phyloP scores from a whole-genome alignment of 768 basidiomycete species.

The Rhodotorula sphaerocarpa region DNA sequence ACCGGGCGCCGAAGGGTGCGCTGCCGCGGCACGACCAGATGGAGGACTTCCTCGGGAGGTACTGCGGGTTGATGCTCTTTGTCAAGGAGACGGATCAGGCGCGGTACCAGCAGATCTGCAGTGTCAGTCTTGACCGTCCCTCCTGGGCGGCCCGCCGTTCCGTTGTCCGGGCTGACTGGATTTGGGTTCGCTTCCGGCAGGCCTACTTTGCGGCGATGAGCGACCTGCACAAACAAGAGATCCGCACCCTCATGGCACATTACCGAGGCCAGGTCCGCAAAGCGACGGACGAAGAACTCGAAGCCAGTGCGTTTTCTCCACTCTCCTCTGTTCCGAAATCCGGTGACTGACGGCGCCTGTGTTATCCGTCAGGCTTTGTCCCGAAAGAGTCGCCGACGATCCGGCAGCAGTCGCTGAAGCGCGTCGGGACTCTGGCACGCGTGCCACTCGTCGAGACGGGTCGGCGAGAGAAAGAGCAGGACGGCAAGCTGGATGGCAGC shows the following conservation, averaged over 20 bases:
- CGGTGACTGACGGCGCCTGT: too few species aligned
- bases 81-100: constrained; percentile 92
- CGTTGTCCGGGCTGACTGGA: background rate
- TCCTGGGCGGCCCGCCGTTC: too few species aligned
- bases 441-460: constrained; percentile 51
- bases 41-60: constrained; percentile 75
- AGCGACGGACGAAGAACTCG: constrained; percentile 61
- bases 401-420: constrained; percentile 51
- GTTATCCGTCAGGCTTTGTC: constrained; percentile 15
- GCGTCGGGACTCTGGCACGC: constrained; percentile 77
- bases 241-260: constrained; percentile 60
- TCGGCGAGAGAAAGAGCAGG: constrained; percentile 48
- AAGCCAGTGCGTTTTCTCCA: constrained; percentile 53
- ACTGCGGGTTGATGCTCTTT: constrained; percentile 82
- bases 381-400: constrained; percentile 21
- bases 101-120: constrained; percentile 79
- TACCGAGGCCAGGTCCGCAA: constrained; percentile 60
- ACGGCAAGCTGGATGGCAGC: constrained; percentile 54
- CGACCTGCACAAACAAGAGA: constrained; percentile 69
- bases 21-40: constrained; percentile 58
- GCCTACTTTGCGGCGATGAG: constrained; percentile 82
- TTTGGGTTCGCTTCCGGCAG: constrained; percentile 49
- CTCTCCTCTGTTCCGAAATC: background rate
- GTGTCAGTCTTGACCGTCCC: constrained; percentile 51
- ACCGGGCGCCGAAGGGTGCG: background rate